Conservation (phyloP, 495 filamentous ascomycete genomes). For the Aspergillus campestris region DNA sequence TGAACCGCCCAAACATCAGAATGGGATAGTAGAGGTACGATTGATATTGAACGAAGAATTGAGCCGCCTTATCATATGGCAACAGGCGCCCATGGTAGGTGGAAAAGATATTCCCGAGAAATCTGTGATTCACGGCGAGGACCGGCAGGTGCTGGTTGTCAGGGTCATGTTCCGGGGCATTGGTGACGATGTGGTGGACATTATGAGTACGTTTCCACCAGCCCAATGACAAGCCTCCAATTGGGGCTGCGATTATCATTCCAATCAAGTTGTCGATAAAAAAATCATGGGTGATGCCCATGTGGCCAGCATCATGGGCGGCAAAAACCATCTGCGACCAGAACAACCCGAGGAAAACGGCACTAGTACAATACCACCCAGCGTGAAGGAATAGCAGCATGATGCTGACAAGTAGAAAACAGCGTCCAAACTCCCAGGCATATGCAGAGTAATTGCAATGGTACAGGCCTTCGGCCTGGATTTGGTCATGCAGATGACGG, state of each 20-base stretch:
- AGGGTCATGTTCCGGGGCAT: constrained; percentile 82
- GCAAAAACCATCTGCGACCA: constrained; percentile 87
- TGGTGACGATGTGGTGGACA: constrained; percentile 86
- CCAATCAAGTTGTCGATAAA: constrained; percentile 66
- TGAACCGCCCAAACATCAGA: constrained; percentile 69
- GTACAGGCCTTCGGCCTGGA: constrained; percentile 64
- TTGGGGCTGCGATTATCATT: constrained; percentile 71
- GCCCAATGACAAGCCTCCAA: constrained; percentile 69
- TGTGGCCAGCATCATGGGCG: constrained; percentile 81
- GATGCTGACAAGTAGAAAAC: constrained; percentile 52
- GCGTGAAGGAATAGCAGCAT: constrained; percentile 48
- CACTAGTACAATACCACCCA: constrained; percentile 60
- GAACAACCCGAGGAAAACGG: constrained; percentile 60
- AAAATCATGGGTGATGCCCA: constrained; percentile 81
- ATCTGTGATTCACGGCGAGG: constrained; percentile 71
- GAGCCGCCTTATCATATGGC: constrained; percentile 63
- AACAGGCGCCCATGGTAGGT: constrained; percentile 74
- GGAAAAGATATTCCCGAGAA: constrained; percentile 58
- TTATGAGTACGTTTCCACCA: constrained; percentile 94
- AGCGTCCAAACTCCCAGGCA: constrained; percentile 55
- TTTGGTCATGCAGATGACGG: constrained; percentile 53
- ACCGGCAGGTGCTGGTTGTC: constrained; percentile 87
- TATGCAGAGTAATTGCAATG: constrained; percentile 77
- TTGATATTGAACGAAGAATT: constrained; percentile 57
- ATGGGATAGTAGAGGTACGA: constrained; percentile 67